A percentile compares a stretch with the other conserved stretches of the same genome.
Conservation (phyloP, 768 basidiomycete genomes). For the Filobasidium floriforme region DNA sequence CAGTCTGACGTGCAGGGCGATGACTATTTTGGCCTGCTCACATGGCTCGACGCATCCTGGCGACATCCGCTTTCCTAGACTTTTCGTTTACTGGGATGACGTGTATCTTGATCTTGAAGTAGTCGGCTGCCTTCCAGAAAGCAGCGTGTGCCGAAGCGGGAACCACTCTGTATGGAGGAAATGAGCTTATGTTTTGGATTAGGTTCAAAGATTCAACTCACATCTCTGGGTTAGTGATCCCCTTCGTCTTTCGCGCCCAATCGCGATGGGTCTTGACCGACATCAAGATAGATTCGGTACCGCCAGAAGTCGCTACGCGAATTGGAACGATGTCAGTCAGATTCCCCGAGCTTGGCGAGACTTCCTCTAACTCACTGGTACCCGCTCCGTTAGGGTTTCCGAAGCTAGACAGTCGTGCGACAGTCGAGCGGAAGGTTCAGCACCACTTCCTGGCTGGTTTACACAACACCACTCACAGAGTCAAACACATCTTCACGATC, state of each 20-base stretch:
- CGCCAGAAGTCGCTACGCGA: conserved; percentile 67
- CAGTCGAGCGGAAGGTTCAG: neutral
- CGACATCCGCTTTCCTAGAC: conserved; percentile 72
- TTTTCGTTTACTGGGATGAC: conserved; percentile 68
- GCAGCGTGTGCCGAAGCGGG: conserved; percentile 83
- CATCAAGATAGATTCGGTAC: conserved; percentile 95
- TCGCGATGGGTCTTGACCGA: conserved; percentile 88
- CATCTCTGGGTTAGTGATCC: conserved; percentile 90
- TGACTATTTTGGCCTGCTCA: conserved; percentile 46
- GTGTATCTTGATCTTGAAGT: conserved; percentile 83
- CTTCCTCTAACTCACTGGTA: conserved; percentile 49
- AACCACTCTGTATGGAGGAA: conserved; percentile 55
- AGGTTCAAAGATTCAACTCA: conserved; percentile 36
- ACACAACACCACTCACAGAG: conserved; percentile 47
- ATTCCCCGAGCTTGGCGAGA: too few relatives aligned
- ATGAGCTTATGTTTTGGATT: neutral
- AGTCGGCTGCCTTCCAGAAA: conserved; percentile 85
- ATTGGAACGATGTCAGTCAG: neutral
- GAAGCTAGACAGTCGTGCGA: conserved; percentile 48
- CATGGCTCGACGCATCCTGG: conserved; percentile 77
- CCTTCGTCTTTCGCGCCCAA: conserved; percentile 77
- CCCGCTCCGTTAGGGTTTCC: conserved; percentile 79
- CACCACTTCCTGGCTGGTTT: neutral
- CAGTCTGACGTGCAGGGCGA: neutral
- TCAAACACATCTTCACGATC: conserved; percentile 76